These are phyloP conservation scores for Mortierella alpina DNA, from an alignment of 192 early-diverging fungal species.

Conservation along the genomic window DNA sequence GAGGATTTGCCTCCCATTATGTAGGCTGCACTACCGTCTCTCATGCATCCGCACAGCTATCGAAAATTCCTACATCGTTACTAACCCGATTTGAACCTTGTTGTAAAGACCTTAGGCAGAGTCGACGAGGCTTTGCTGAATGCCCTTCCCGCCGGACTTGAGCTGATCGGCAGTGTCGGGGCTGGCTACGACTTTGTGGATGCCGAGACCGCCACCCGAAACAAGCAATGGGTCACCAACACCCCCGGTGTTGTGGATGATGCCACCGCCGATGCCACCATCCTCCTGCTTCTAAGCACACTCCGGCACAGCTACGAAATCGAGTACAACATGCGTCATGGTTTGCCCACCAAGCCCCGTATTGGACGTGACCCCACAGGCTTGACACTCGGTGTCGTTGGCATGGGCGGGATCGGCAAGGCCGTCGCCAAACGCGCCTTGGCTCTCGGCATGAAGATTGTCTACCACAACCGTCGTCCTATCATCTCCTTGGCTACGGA, in stretches of 20 bases:
- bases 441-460: constrained; percentile 57
- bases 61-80: background rate
- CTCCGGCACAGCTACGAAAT: constrained; percentile 39
- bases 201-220: constrained; percentile 25
- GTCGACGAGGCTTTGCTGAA: constrained; percentile 51
- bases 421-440: constrained; percentile 61
- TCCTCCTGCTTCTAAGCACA: constrained; percentile 36
- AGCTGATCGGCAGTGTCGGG: constrained; percentile 34
- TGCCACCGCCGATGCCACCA: constrained; percentile 43
- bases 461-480: constrained; percentile 48
- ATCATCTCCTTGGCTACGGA: background rate
- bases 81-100: background rate
- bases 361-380: constrained; percentile 46
- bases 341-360: constrained; percentile 15
- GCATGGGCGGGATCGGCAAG: constrained; percentile 67
- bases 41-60: background rate
- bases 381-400: constrained; percentile 68
- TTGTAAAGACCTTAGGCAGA: constrained; percentile 36
- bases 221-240: constrained; percentile 46
- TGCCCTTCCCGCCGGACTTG: constrained; percentile 33
- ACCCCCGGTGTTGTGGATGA: constrained; percentile 44
- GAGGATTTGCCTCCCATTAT: constrained; percentile 48
- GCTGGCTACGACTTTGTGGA: constrained; percentile 55
- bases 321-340: constrained; percentile 38
- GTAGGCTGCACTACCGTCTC: constrained; percentile 6